Percentiles rank a stretch among this genome's conserved stretches.
phyloP scores from a whole-genome alignment of 225 moss, liverwort and hornwort species.

The Physcomitrellopsis africana region DNA sequence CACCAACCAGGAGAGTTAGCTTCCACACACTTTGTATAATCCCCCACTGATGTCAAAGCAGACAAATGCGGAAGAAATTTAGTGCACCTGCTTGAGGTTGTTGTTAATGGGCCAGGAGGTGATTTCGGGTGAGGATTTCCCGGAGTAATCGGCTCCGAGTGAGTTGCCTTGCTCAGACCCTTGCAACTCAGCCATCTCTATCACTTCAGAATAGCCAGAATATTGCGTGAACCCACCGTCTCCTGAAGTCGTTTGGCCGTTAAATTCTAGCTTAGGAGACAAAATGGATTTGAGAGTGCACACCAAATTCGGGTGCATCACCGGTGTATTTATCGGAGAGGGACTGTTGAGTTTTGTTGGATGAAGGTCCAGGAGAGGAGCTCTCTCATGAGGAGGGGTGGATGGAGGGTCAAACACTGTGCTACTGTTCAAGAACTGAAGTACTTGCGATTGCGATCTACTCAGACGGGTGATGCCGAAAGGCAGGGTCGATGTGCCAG shows the following conservation, averaged over 20 bases:
- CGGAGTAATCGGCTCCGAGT: background rate
- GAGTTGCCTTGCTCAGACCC: conserved; percentile 16
- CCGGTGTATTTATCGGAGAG: conserved; percentile 26
- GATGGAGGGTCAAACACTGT: background rate
- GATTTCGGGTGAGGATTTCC: conserved; percentile 26
- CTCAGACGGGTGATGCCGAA: conserved; percentile 21
- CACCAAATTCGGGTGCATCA: conserved; percentile 58
- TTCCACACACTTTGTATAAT: background rate
- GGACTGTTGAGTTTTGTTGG: background rate
- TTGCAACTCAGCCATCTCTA: conserved; percentile 18
- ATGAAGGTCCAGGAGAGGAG: background rate
- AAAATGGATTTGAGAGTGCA: conserved; percentile 50
- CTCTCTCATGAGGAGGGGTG: background rate
- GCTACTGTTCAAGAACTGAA: conserved; percentile 31
- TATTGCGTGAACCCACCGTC: conserved; percentile 16
- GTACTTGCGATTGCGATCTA: conserved; percentile 30
- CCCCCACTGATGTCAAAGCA: conserved; percentile 6
- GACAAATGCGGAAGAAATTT: background rate
- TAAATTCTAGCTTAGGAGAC: conserved; percentile 13
- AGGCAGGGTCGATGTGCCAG: background rate
- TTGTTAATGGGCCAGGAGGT: conserved; percentile 24
- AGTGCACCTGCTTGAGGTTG: conserved; percentile 28
- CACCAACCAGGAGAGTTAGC: background rate
- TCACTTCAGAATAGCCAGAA: background rate
- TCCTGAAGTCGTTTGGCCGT: conserved; percentile 10